A percentile compares a stretch with the other conserved stretches of the same genome.
Conservation (phyloP, 768 basidiomycete species). For the Suillus sp. region DNA sequence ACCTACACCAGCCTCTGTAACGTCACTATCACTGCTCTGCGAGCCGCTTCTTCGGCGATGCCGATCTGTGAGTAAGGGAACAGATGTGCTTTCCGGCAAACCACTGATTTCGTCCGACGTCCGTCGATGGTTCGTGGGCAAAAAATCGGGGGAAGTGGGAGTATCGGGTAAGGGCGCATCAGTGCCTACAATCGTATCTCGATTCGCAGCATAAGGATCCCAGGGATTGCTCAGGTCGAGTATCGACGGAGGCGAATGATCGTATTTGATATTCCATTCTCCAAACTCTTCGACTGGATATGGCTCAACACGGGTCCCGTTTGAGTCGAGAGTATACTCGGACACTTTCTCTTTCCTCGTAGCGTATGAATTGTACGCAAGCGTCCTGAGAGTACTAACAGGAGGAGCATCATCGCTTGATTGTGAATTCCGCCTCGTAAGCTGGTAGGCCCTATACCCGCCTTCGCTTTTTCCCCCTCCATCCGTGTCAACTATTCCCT, state of each 20-base stretch:
- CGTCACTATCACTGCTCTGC: constrained; percentile 16
- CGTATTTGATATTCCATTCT: constrained; percentile 13
- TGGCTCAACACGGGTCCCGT: constrained; percentile 28
- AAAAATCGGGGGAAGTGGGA: constrained; percentile 19
- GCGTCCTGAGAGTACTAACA: constrained; percentile 43
- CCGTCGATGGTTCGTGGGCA: constrained; percentile 2
- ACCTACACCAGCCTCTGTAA: constrained; percentile 30
- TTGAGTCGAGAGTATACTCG: constrained; percentile 37
- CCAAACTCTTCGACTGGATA: constrained; percentile 18
- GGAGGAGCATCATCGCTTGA: constrained; percentile 30
- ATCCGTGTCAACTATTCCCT: constrained; percentile 21
- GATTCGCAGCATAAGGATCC: constrained; percentile 26
- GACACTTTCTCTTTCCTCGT: constrained; percentile 36
- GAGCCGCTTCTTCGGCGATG: constrained; percentile 24
- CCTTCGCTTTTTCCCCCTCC: constrained; percentile 17
- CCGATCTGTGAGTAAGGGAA: constrained; percentile 35
- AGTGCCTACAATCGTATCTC: constrained; percentile 34
- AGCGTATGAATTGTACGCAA: constrained; percentile 43
- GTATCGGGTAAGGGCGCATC: constrained; percentile 20
- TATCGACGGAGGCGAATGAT: background rate
- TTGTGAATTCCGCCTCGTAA: constrained; percentile 34
- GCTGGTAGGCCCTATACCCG: constrained; percentile 34
- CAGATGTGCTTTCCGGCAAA: constrained; percentile 23
- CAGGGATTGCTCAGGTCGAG: constrained; percentile 25
- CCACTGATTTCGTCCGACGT: constrained; percentile 9